Conservation (phyloP, 768 basidiomycete species). For the Russula foetens region DNA sequence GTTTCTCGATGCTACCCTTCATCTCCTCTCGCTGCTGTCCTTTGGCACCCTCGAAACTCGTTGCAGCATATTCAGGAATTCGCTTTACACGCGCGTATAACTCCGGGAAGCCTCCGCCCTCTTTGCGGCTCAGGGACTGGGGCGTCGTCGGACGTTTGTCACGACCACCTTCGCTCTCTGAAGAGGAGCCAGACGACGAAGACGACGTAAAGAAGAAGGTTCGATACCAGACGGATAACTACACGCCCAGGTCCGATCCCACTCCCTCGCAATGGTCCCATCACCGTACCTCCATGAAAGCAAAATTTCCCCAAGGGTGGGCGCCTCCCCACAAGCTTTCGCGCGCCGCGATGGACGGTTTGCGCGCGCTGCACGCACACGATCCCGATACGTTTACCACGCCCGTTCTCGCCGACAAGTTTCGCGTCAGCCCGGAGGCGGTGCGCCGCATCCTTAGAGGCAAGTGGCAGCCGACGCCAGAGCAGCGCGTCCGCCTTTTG, state of each 20-base stretch:
- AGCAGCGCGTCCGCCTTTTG: slow-evolving; percentile 26
- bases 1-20: background rate
- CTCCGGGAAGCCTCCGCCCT: background rate
- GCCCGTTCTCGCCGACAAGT: slow-evolving; percentile 36
- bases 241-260: slow-evolving; percentile 7
- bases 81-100: background rate
- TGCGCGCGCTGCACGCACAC: slow-evolving; percentile 35
- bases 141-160: slow-evolving; percentile 10
- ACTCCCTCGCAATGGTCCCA: slow-evolving; percentile 24
- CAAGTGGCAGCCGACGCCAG: slow-evolving; percentile 34
- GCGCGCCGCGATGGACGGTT: slow-evolving; percentile 43
- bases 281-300: slow-evolving; percentile 29
- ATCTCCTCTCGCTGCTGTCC: background rate
- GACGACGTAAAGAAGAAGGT: slow-evolving; percentile 6
- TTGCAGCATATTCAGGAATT: background rate
- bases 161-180: slow-evolving; percentile 5
- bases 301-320: slow-evolving; percentile 37
- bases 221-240: slow-evolving; percentile 16
- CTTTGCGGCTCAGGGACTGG: slow-evolving; percentile 12
- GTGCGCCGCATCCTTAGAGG: slow-evolving; percentile 42
- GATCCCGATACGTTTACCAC: slow-evolving; percentile 38
- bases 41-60: background rate
- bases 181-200: background rate
- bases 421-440: slow-evolving; percentile 44
- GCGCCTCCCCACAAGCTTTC: slow-evolving; percentile 45